phyloP scores from a whole-genome alignment of 139 green algal species.

The Closterium sp. region DNA sequence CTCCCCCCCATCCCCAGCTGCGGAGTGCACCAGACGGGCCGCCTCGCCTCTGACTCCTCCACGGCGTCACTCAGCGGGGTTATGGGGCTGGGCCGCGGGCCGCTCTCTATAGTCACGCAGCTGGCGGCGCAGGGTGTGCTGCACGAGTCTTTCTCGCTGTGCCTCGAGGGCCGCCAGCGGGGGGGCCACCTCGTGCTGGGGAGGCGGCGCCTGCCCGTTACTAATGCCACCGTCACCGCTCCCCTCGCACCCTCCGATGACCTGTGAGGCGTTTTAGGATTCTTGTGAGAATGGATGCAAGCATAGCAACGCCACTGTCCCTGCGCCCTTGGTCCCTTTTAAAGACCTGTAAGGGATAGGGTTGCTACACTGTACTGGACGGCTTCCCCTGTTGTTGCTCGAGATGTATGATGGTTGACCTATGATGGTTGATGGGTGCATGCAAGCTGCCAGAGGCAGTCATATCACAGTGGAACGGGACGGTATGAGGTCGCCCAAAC shows the following conservation, averaged over 20 bases:
- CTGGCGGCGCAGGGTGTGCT: neutral
- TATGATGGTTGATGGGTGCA: too few relatives aligned
- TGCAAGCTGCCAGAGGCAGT: too few relatives aligned
- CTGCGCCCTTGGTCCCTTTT: too few relatives aligned
- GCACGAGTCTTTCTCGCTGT: conserved; percentile 11
- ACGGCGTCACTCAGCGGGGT: neutral
- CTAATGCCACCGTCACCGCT: neutral
- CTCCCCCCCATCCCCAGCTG: neutral
- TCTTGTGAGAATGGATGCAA: too few relatives aligned
- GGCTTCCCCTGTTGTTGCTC: too few relatives aligned
- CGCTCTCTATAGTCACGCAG: neutral
- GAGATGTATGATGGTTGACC: too few relatives aligned
- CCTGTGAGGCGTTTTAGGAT: neutral
- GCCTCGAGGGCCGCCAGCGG: neutral
- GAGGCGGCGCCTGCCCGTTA: neutral
- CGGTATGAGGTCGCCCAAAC: too few relatives aligned
- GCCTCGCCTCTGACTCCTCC: neutral
- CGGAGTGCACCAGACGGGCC: neutral
- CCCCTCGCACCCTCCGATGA: neutral
- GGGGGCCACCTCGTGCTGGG: conserved; percentile 15
- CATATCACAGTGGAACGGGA: too few relatives aligned
- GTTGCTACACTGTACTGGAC: too few relatives aligned
- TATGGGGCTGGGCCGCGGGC: conserved; percentile 1
- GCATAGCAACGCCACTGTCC: too few relatives aligned
- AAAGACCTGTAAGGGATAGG: too few relatives aligned